phyloP scores from a whole-genome alignment of 768 basidiomycete genomes.

The Serpula lacrymans region DNA sequence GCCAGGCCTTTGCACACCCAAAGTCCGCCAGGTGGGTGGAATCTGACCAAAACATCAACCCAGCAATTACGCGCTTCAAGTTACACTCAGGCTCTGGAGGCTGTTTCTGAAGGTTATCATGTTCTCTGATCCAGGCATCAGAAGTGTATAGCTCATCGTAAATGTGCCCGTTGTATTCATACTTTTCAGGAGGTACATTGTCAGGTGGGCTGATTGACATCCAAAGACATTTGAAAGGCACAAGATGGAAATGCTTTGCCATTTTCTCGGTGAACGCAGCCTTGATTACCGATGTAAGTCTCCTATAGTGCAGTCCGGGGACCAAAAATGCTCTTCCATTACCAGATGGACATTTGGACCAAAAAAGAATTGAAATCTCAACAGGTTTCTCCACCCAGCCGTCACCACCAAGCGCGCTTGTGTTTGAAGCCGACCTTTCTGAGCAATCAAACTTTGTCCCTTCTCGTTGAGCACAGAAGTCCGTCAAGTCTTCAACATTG shows the following conservation, averaged over 20 bases:
- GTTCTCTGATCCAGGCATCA: slow-evolving; percentile 17
- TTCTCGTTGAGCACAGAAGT: slow-evolving; percentile 3
- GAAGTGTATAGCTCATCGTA: slow-evolving; percentile 25
- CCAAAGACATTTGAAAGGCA: slow-evolving; percentile 25
- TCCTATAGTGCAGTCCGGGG: slow-evolving; percentile 22
- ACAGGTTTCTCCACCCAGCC: slow-evolving; percentile 8
- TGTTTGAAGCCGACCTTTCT: slow-evolving; percentile 5
- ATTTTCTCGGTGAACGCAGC: slow-evolving; percentile 14
- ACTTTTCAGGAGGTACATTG: slow-evolving; percentile 8
- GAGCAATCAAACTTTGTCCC: background rate
- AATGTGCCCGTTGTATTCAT: too few species aligned
- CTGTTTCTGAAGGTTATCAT: slow-evolving; percentile 20
- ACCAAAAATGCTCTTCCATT: slow-evolving; percentile 12
- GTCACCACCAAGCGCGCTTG: background rate
- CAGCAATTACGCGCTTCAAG: slow-evolving; percentile 12
- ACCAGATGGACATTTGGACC: slow-evolving; percentile 3
- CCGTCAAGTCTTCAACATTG: slow-evolving; percentile 1
- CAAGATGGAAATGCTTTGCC: slow-evolving; percentile 20
- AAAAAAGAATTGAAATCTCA: slow-evolving; percentile 25
- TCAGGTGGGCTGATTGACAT: background rate
- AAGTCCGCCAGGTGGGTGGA: slow-evolving; percentile 14
- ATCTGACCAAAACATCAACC: slow-evolving; percentile 20
- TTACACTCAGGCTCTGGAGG: slow-evolving; percentile 10
- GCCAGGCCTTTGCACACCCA: slow-evolving; percentile 16
- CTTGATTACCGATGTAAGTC: slow-evolving; percentile 16